Base-by-base conservation (phyloP, 2,329 filamentous ascomycete genomes). In the Thermomyces lanuginosus region DNA sequence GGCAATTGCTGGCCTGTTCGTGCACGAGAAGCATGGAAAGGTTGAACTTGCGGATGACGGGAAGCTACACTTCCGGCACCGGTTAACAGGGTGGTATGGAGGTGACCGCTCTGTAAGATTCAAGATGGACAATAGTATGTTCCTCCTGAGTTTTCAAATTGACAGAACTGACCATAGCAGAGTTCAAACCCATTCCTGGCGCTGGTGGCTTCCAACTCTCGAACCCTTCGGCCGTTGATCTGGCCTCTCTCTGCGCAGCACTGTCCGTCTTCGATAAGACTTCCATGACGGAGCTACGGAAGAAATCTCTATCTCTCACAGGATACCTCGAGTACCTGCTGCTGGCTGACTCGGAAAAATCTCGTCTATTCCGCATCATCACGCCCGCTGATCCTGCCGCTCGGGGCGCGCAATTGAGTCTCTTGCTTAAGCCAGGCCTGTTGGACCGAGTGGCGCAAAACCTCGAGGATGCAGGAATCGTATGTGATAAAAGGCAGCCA, bases 81-180 rank as follows among this genome's bases (percentile, higher is more conserved):
- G 81, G 2, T 58, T 92, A 6, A 64, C 68, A 17, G 82, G 82
- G 15, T 92, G 82, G 82, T 92, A 84, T 60, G 82, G 81, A 23
- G 76, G 72, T 24, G 74, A 82, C 49, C 78, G 80, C 49, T 57
- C 58, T 16, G 70, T 72, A 28, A 64, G 81, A 16, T 89, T 91
- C 58, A 68, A 71, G 44, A 92, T 91, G 82, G 70, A 73, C 32
- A 83, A 80, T 52, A 59, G 49, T 41, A 34, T 33, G 47, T 43
- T n/a, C 8, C 4, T 5, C 7, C 12, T 17, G n/a, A 11, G 6
- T 6, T 19, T 20, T 10, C 13, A 2, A 20, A 3, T 6, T n/a
- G 17, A 6, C 5, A 10, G 14, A 5, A n/a, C 10, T 27, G 4
- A 14, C 22, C 18, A 10, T 10, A 9, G 18, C 14, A 16, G 45